phyloP scores from a whole-genome alignment of 169 alveolate genomes.

The Plasmodium billcollinsi region DNA sequence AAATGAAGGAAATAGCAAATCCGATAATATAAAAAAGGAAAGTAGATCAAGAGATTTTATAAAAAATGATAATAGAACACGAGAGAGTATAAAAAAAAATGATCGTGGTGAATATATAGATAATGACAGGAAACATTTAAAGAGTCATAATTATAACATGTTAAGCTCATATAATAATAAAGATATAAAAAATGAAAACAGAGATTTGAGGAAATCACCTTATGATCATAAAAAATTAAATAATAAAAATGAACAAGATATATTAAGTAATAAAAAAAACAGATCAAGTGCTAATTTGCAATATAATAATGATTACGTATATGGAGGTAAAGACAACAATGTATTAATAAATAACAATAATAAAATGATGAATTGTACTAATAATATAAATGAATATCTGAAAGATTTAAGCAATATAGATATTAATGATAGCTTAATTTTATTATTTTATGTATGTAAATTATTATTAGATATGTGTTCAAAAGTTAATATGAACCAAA shows the following conservation, averaged over 20 bases:
- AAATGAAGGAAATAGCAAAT: slow-evolving; percentile 22
- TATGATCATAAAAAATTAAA: neutral
- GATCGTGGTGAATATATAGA: neutral
- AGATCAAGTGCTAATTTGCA: neutral
- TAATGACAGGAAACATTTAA: slow-evolving; percentile 3
- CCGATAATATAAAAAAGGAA: slow-evolving; percentile 32
- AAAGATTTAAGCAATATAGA: slow-evolving; percentile 42
- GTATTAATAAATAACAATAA: slow-evolving; percentile 21
- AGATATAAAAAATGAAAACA: neutral
- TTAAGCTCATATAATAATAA: slow-evolving; percentile 2
- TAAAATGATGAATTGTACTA: slow-evolving; percentile 7
- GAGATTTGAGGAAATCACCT: neutral
- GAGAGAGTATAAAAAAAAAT: neutral
- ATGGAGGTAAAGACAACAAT: slow-evolving; percentile 28
- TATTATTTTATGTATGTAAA: slow-evolving; percentile 43
- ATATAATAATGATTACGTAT: neutral
- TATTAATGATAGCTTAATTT: slow-evolving; percentile 33
- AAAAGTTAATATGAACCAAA: slow-evolving; percentile 2
- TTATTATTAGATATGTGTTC: slow-evolving; percentile 21
- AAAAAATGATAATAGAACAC: slow-evolving; percentile 8
- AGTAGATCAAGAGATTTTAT: slow-evolving; percentile 12
- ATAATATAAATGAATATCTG: slow-evolving; percentile 26
- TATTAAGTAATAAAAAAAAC: neutral
- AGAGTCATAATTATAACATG: slow-evolving; percentile 3
- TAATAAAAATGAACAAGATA: slow-evolving; percentile 4